Conservation (phyloP, 1,284 basidiomycete species). For the Tilletia caries region DNA sequence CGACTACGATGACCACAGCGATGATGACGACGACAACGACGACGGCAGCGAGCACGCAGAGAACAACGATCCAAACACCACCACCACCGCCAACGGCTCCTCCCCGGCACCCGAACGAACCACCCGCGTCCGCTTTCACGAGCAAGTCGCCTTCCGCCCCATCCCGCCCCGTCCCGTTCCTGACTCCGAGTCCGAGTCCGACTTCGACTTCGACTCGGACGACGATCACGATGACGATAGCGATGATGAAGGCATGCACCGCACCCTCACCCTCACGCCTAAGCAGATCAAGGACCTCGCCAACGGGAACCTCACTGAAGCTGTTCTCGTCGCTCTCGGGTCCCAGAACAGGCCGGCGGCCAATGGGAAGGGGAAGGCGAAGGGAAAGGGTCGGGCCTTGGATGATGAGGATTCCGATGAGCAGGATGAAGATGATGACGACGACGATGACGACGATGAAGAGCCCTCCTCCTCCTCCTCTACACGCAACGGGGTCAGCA, state of each 20-base stretch:
- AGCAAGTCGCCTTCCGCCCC: slow-evolving; percentile 3
- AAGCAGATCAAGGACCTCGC: neutral
- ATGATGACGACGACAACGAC: slow-evolving; percentile 13
- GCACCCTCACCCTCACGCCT: neutral
- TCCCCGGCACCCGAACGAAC: neutral
- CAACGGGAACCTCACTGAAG: neutral
- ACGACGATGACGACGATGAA: slow-evolving; percentile 26
- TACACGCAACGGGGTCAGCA: neutral
- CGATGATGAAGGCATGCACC: neutral
- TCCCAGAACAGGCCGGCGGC: slow-evolving; percentile 1
- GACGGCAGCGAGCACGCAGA: neutral
- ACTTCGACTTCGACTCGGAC: neutral
- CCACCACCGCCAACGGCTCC: neutral
- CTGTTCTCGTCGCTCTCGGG: neutral
- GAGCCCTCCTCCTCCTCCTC: neutral
- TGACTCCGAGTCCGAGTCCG: neutral
- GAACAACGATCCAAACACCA: neutral
- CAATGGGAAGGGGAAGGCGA: neutral
- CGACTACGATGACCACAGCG: neutral
- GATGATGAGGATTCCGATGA: slow-evolving; percentile 29
- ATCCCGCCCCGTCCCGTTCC: neutral
- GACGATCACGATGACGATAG: neutral
- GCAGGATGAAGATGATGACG: slow-evolving; percentile 31
- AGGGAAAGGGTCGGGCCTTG: neutral
- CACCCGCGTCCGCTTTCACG: slow-evolving; percentile 4